Percentiles rank a stretch among this genome's conserved stretches.
Evolutionary conservation across 768 basidiomycete species (phyloP).

Genomic region (Termitomyces sp.): DNA sequence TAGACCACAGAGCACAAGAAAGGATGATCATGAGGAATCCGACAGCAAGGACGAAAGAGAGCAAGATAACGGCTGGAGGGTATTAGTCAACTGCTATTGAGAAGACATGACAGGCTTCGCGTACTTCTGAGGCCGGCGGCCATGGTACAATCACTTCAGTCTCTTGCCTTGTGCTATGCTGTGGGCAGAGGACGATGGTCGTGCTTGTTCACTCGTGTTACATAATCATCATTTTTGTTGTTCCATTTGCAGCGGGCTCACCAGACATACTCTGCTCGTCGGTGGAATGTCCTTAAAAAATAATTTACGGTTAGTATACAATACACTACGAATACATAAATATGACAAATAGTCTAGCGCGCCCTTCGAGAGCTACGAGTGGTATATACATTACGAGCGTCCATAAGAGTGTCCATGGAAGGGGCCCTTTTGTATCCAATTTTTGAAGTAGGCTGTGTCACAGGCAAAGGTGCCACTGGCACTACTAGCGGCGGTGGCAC

Average conservation of each 20-base stretch:
- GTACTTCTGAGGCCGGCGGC: constrained; percentile 69
- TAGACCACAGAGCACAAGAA: constrained; percentile 91
- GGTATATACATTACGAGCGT: constrained; percentile 39
- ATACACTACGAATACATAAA: not conserved
- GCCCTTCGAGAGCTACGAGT: constrained; percentile 27
- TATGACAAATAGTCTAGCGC: constrained; percentile 15
- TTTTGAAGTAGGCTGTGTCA: constrained; percentile 23
- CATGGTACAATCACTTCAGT: constrained; percentile 30
- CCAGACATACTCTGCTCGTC: too few relatives aligned
- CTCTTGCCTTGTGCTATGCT: not conserved
- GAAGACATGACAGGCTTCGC: constrained; percentile 14
- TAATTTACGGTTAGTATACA: constrained; percentile 5
- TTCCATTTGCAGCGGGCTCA: too few relatives aligned
- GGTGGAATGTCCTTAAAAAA: not conserved
- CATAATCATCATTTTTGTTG: constrained; percentile 3
- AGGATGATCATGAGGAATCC: constrained; percentile 99
- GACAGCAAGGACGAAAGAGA: constrained; percentile 94
- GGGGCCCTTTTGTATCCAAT: constrained; percentile 17
- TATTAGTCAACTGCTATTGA: not conserved
- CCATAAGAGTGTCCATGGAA: constrained; percentile 30
- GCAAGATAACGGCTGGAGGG: constrained; percentile 80
- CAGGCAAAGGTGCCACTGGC: not conserved
- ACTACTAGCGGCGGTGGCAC: constrained; percentile 3
- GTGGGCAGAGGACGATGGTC: not conserved
- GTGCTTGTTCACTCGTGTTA: constrained; percentile 1